These are phyloP conservation scores for Hortiboletus campestris DNA, from an alignment of 768 basidiomycete genomes.

Conservation along the genomic window DNA sequence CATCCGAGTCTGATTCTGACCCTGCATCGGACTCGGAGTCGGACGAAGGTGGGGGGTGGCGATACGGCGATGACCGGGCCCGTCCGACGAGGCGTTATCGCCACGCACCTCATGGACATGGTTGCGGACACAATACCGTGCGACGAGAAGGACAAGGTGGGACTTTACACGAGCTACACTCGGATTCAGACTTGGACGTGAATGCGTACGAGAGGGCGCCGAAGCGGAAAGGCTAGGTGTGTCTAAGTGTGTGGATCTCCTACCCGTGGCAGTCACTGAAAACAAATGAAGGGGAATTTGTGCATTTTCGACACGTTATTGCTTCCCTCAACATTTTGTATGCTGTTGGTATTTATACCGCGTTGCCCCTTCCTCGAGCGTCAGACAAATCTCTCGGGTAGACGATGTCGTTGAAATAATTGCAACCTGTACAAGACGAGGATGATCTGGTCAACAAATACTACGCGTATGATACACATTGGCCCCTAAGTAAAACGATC, in stretches of 20 bases:
- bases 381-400: background rate
- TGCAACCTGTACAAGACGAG: background rate
- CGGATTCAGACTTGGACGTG: constrained; percentile 25
- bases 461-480: background rate
- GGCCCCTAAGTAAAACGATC: background rate
- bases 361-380: background rate
- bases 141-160: constrained; percentile 9
- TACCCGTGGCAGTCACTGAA: background rate
- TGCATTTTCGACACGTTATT: background rate
- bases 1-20: constrained; percentile 59
- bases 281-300: background rate
- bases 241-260: background rate
- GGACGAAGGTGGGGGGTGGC: background rate
- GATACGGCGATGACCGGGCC: constrained; percentile 7
- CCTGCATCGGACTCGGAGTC: constrained; percentile 32
- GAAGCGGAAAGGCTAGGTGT: constrained; percentile 22
- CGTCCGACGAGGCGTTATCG: constrained; percentile 7
- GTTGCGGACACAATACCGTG: background rate
- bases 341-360: background rate
- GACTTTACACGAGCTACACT: constrained; percentile 19
- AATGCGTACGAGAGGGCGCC: constrained; percentile 53
- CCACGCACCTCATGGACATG: constrained; percentile 5
- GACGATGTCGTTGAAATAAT: background rate
- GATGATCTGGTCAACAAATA: no score
- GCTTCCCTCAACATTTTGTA: background rate